phyloP scores from a whole-genome alignment of 371 early-diverging fungal species.

The Mortierella sp. region DNA sequence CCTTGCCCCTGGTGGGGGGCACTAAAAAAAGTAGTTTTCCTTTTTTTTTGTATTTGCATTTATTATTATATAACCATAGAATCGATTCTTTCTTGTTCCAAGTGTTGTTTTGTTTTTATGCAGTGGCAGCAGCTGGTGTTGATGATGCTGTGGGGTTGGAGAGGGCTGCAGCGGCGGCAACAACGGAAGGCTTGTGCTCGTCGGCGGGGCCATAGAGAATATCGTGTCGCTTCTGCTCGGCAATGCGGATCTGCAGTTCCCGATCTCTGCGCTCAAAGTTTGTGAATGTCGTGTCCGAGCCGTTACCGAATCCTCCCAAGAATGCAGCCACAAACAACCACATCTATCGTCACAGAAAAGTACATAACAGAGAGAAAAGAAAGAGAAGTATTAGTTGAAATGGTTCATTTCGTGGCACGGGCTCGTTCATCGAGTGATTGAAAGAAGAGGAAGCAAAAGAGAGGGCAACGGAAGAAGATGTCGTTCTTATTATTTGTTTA shows the following conservation, averaged over 20 bases:
- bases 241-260: constrained; percentile 45
- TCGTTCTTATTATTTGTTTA: no score
- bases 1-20: neutral
- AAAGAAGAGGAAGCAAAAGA: neutral
- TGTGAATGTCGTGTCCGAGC: constrained; percentile 51
- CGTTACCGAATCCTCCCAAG: constrained; percentile 54
- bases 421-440: neutral
- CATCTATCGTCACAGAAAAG: neutral
- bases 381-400: neutral
- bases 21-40: no score
- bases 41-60: neutral
- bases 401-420: neutral
- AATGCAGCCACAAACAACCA: constrained; percentile 53
- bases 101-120: neutral
- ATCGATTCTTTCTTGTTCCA: neutral
- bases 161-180: constrained; percentile 17
- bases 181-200: constrained; percentile 13
- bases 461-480: no score
- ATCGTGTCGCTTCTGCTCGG: constrained; percentile 40
- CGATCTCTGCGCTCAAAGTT: constrained; percentile 55
- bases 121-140: neutral
- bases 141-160: constrained; percentile 11
- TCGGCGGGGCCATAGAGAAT: constrained; percentile 39
- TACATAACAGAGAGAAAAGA: neutral
- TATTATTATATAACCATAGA: neutral